A percentile compares a stretch with the other conserved stretches of the same genome.
Conservation (phyloP, 805 yeast genomes). For the Metschnikowia koreensis region DNA sequence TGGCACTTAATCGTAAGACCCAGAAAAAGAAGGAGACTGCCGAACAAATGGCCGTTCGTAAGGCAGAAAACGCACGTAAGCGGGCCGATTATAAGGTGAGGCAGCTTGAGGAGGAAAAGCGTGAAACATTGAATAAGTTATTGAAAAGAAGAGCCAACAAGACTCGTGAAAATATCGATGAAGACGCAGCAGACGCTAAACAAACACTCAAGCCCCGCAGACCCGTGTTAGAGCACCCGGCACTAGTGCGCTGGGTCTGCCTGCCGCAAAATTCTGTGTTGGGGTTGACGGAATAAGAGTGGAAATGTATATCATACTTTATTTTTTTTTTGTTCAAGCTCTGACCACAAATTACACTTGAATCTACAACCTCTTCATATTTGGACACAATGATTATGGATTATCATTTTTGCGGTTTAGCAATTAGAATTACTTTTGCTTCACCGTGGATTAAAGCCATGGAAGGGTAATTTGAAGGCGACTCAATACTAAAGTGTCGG, state of each 20-base stretch:
- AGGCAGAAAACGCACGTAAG: conserved; percentile 86
- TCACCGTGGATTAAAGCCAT: too few species aligned
- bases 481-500: too few species aligned
- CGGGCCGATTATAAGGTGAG: conserved; percentile 81
- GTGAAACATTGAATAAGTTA: conserved; percentile 84
- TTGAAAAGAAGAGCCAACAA: conserved; percentile 81
- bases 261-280: conserved; percentile 17
- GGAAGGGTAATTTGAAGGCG: too few species aligned
- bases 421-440: too few species aligned
- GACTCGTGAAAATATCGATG: conserved; percentile 45
- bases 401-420: too few species aligned
- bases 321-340: too few species aligned
- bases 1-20: conserved; percentile 33
- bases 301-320: background rate
- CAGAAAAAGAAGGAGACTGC: conserved; percentile 64
- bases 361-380: too few species aligned
- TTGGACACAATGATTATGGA: too few species aligned
- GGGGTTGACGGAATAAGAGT: conserved; percentile 5
- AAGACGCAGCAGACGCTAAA: conserved; percentile 21
- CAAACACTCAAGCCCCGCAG: conserved; percentile 36
- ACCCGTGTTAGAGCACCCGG: conserved; percentile 46
- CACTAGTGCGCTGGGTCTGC: conserved; percentile 42
- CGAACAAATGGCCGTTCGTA: conserved; percentile 76
- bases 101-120: conserved; percentile 86
- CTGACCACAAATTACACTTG: too few species aligned